Conservation (phyloP, 345 rosid species). For the Anastatica hierochuntica region DNA sequence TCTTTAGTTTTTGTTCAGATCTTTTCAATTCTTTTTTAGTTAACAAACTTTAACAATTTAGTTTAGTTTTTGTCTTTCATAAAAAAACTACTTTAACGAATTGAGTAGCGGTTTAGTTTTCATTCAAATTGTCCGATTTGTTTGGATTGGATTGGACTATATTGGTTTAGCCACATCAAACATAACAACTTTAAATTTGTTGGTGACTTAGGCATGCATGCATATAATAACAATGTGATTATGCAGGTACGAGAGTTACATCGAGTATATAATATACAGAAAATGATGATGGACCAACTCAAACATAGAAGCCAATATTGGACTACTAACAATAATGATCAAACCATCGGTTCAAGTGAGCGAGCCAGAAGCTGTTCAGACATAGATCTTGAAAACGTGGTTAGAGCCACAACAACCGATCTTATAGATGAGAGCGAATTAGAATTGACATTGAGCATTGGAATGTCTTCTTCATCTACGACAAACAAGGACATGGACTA, state of each 20-base stretch:
- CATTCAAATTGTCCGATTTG: not conserved
- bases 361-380: constrained; percentile 44
- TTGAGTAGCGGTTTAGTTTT: too few relatives aligned
- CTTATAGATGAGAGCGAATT: constrained; percentile 41
- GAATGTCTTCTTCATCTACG: constrained; percentile 30
- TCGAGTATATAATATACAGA: constrained; percentile 59
- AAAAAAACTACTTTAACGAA: not conserved
- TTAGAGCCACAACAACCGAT: constrained; percentile 23
- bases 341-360: constrained; percentile 32
- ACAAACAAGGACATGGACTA: constrained; percentile 24
- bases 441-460: constrained; percentile 68
- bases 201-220: not conserved
- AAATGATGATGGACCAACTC: constrained; percentile 49
- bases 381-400: constrained; percentile 41
- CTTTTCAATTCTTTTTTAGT: too few relatives aligned
- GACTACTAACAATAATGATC: constrained; percentile 20
- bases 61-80: too few relatives aligned
- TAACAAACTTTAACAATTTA: too few relatives aligned
- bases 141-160: not conserved
- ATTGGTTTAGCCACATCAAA: not conserved
- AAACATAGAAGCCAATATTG: constrained; percentile 36
- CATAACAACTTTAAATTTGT: not conserved
- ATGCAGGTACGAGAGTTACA: constrained; percentile 81
- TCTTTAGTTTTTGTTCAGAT: too few relatives aligned
- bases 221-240: not conserved